Evolutionary conservation across 345 rosid species (phyloP).

Genomic region (Eucalyptus regnans): DNA sequence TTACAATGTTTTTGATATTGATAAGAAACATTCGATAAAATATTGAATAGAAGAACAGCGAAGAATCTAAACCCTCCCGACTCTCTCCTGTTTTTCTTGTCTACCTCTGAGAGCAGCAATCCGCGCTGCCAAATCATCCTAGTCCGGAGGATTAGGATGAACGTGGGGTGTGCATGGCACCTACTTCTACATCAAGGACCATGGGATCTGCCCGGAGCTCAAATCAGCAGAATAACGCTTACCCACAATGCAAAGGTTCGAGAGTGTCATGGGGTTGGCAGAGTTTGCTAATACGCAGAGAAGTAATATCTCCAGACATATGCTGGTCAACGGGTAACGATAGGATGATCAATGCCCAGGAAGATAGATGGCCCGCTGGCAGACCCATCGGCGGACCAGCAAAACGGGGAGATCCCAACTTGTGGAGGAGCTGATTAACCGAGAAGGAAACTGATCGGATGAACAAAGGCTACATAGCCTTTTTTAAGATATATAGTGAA

Average conservation of each 20-base stretch:
- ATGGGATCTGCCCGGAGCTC: neutral
- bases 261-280: no score
- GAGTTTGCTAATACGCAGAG: no score
- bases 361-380: no score
- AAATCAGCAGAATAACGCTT: neutral
- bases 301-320: no score
- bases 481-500: neutral
- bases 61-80: neutral
- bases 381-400: no score
- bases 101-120: slow-evolving; percentile 23
- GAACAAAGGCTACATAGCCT: neutral
- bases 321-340: no score
- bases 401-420: neutral
- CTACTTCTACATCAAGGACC: neutral
- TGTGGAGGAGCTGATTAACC: neutral
- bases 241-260: neutral
- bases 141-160: slow-evolving; percentile 51
- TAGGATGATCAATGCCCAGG: no score
- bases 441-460: neutral
- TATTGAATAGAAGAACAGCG: neutral
- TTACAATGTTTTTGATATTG: neutral
- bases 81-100: neutral
- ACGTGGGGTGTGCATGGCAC: slow-evolving; percentile 4
- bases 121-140: slow-evolving; percentile 34
- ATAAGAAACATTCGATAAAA: neutral